A percentile compares a stretch with the other conserved stretches of the same genome.
Conservation (phyloP, 768 basidiomycete genomes). For the Suillus paluster region DNA sequence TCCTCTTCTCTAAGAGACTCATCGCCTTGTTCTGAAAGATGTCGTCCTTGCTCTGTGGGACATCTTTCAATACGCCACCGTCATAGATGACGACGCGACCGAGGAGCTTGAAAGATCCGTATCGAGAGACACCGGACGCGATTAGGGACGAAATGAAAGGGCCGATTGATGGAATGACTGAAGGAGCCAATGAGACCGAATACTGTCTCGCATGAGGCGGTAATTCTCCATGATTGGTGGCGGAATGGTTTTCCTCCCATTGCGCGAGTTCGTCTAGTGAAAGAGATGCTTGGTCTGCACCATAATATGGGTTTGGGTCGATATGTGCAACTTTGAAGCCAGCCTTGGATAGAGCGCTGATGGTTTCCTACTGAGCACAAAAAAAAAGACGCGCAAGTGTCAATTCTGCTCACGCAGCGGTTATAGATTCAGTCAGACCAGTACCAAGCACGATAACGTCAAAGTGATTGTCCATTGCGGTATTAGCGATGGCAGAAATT, state of each 20-base stretch:
- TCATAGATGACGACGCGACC: conserved; percentile 70
- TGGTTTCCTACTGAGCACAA: conserved; percentile 3
- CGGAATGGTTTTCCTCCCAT: conserved; percentile 48
- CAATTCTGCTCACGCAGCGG: conserved; percentile 74
- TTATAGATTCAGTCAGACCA: conserved; percentile 84
- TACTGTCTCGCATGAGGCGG: conserved; percentile 73
- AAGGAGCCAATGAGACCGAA: conserved; percentile 83
- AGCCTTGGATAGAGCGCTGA: conserved; percentile 86
- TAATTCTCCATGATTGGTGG: conserved; percentile 47
- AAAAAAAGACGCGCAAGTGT: conserved; percentile 7
- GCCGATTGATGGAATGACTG: conserved; percentile 80
- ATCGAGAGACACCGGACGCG: conserved; percentile 83
- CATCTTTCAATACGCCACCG: conserved; percentile 53
- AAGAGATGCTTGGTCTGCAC: conserved; percentile 79
- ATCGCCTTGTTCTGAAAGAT: conserved; percentile 87
- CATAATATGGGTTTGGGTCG: conserved; percentile 86
- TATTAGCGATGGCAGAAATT: not conserved
- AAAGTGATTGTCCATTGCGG: conserved; percentile 48
- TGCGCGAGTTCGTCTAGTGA: conserved; percentile 77
- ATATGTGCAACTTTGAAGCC: conserved; percentile 89
- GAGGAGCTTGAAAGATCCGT: conserved; percentile 88
- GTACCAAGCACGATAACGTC: conserved; percentile 77
- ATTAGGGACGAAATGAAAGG: conserved; percentile 80
- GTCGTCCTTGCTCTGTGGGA: conserved; percentile 91
- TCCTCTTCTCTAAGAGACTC: conserved; percentile 80